A percentile compares a stretch with the other conserved stretches of the same genome.
phyloP scores from a whole-genome alignment of 2,329 filamentous ascomycete species.

The Tolypocladium tropicale region DNA sequence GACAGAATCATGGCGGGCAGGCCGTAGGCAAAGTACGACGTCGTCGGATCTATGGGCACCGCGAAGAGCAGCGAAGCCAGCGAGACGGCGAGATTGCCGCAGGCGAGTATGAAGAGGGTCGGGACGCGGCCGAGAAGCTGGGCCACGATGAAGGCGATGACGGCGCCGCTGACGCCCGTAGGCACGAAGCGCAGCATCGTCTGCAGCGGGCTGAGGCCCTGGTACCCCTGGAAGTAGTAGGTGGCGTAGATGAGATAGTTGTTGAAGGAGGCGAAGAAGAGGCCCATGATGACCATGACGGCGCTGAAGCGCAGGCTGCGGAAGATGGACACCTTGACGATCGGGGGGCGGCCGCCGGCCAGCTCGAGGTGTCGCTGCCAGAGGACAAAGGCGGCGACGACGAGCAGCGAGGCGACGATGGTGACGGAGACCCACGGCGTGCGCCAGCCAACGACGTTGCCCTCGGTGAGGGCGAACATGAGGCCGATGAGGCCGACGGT shows the following conservation, averaged over 20 bases:
- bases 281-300: conserved; percentile 52
- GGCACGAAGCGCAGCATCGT: conserved; percentile 61
- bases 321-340: conserved; percentile 61
- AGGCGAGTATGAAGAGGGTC: conserved; percentile 45
- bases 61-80: conserved; percentile 52
- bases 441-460: conserved; percentile 58
- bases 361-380: conserved; percentile 44
- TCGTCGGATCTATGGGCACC: conserved; percentile 47
- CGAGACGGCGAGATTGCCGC: conserved; percentile 45
- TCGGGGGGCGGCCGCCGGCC: conserved; percentile 26
- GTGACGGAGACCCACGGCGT: conserved; percentile 51
- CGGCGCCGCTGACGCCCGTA: conserved; percentile 47
- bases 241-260: conserved; percentile 58
- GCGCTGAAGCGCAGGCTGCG: conserved; percentile 47
- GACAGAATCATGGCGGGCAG: conserved; percentile 56
- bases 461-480: conserved; percentile 57
- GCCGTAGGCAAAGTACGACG: conserved; percentile 57
- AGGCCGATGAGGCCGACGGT: conserved; percentile 52
- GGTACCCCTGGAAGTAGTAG: conserved; percentile 61
- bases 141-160: conserved; percentile 46
- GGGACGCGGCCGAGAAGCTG: conserved; percentile 47
- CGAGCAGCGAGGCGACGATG: conserved; percentile 45
- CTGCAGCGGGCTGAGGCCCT: conserved; percentile 49
- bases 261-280: conserved; percentile 61
- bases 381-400: conserved; percentile 44